phyloP scores from a whole-genome alignment of 345 rosid genomes.

The Arabidopsis thaliana region DNA sequence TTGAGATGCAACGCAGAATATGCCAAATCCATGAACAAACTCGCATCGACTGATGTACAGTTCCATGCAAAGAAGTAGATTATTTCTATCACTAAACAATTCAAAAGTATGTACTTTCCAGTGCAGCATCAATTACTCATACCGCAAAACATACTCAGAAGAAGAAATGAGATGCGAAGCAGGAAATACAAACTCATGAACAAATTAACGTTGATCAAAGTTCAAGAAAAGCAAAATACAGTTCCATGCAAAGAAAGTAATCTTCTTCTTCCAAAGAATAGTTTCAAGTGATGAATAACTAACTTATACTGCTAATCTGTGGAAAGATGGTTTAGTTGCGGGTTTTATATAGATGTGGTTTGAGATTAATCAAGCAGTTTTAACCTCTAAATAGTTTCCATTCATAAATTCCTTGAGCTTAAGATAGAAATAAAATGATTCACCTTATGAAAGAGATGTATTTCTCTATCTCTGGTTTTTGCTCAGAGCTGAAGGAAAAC shows the following conservation, averaged over 20 bases:
- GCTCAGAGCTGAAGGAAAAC: constrained; percentile 60
- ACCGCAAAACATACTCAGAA: background rate
- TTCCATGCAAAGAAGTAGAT: background rate
- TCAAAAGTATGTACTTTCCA: background rate
- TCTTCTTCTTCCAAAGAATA: background rate
- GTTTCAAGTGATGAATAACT: background rate
- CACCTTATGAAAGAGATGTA: constrained; percentile 63
- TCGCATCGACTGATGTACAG: background rate
- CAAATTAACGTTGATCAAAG: background rate
- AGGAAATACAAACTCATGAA: background rate
- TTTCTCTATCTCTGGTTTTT: constrained; percentile 60
- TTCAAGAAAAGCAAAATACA: constrained; percentile 1
- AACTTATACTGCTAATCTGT: background rate
- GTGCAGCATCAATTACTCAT: background rate
- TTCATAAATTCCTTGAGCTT: background rate
- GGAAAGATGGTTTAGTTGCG: background rate
- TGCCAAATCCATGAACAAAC: background rate
- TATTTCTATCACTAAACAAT: background rate
- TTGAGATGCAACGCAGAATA: background rate
- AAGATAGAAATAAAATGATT: constrained; percentile 24
- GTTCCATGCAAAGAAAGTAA: background rate
- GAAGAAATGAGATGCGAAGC: background rate
- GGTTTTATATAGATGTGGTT: background rate
- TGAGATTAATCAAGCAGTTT: background rate
- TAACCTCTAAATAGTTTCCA: background rate